These are phyloP conservation scores for Daldinia bambusicola DNA, from an alignment of 495 filamentous ascomycete species.

Conservation along the genomic window DNA sequence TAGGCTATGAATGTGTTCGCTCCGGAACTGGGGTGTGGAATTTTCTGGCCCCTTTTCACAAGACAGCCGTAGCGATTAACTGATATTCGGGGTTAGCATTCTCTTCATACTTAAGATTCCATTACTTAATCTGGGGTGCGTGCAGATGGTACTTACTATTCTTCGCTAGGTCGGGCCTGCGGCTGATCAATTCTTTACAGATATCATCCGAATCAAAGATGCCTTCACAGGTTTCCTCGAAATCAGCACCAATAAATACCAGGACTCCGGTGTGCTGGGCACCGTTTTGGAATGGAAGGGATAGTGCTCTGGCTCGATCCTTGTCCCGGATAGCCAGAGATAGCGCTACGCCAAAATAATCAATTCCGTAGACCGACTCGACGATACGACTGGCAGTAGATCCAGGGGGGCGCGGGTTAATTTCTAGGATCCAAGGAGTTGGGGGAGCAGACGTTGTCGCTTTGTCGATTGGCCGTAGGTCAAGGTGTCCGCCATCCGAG, in stretches of 20 bases:
- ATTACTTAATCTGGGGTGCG: no score
- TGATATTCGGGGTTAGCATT: conserved; percentile 10
- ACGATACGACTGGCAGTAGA: conserved; percentile 45
- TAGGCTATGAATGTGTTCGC: conserved; percentile 49
- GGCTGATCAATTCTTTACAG: conserved; percentile 47
- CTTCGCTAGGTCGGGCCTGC: conserved; percentile 48
- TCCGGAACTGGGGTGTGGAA: conserved; percentile 46
- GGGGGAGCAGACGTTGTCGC: conserved; percentile 8
- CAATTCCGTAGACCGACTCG: conserved; percentile 55
- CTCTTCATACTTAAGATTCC: neutral
- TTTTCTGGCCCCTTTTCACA: conserved; percentile 46
- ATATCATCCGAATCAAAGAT: conserved; percentile 55
- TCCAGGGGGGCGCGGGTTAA: conserved; percentile 54
- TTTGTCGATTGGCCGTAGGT: conserved; percentile 17
- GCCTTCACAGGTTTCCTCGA: conserved; percentile 41
- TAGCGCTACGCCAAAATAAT: conserved; percentile 52
- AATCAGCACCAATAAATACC: conserved; percentile 46
- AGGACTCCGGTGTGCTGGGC: conserved; percentile 44
- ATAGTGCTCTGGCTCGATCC: conserved; percentile 42
- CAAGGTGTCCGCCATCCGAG: conserved; percentile 24
- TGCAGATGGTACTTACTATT: conserved; percentile 26
- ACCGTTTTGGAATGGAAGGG: conserved; percentile 44
- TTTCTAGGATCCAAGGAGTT: conserved; percentile 51
- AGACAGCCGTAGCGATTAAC: conserved; percentile 47
- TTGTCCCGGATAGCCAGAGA: conserved; percentile 47